These are phyloP conservation scores for Fusarium equiseti DNA, from an alignment of 2,329 filamentous ascomycete species.

Conservation along the genomic window DNA sequence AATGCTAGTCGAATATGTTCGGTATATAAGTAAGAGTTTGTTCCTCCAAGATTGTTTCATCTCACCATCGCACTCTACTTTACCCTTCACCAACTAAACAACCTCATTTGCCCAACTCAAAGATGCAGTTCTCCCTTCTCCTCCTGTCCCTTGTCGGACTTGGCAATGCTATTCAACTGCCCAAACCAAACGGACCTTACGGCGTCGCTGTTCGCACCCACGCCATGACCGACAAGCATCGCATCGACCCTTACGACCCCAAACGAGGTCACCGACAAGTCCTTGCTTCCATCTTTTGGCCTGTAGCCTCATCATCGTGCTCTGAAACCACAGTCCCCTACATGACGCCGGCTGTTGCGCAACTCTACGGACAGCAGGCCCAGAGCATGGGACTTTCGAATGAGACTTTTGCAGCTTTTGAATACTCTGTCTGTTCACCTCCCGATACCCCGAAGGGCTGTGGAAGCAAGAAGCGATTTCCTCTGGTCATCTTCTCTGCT, in stretches of 20 bases:
- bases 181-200: slow-evolving; percentile 49
- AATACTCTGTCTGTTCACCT: slow-evolving; percentile 44
- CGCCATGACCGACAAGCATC: slow-evolving; percentile 48
- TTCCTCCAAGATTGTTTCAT: background rate
- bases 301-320: slow-evolving; percentile 46
- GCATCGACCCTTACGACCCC: slow-evolving; percentile 50
- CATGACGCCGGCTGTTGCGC: slow-evolving; percentile 52
- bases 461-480: slow-evolving; percentile 43
- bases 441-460: fast-evolving
- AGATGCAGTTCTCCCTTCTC: slow-evolving; percentile 38
- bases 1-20: background rate
- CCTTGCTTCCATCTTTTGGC: slow-evolving; percentile 50
- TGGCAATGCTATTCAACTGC: slow-evolving; percentile 44
- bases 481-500: slow-evolving; percentile 56
- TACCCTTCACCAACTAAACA: background rate
- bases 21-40: slow-evolving; percentile 6
- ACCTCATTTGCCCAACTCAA: fast-evolving
- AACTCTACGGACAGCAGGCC: slow-evolving; percentile 47
- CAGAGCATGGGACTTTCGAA: slow-evolving; percentile 48
- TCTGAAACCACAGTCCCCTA: slow-evolving; percentile 42
- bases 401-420: slow-evolving; percentile 46
- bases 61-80: background rate
- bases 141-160: slow-evolving; percentile 28
- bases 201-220: slow-evolving; percentile 45
- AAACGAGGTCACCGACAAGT: slow-evolving; percentile 45